These are phyloP conservation scores for Kwoniella shandongensis DNA, from an alignment of 768 basidiomycete species.

Conservation along the genomic window DNA sequence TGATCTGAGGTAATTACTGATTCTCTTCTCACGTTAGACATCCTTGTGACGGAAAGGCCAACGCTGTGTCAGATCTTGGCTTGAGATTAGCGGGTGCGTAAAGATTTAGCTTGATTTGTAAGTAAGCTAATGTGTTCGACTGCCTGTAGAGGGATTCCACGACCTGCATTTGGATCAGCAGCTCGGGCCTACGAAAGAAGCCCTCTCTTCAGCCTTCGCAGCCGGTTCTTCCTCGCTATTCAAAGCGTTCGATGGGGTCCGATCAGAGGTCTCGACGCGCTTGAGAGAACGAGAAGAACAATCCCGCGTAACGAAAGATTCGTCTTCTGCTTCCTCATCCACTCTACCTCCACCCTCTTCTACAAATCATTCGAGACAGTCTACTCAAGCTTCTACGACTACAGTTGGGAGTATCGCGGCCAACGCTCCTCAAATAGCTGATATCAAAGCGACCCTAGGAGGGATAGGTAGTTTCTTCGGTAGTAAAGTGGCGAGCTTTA, in stretches of 20 bases:
- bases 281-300: conserved; percentile 39
- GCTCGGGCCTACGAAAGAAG: conserved; percentile 88
- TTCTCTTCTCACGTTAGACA: too few relatives aligned
- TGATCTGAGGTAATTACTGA: too few relatives aligned
- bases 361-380: neutral
- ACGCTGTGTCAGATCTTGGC: conserved; percentile 85
- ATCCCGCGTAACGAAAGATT: neutral
- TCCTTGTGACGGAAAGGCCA: conserved; percentile 87
- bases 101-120: too few relatives aligned
- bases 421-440: conserved; percentile 27
- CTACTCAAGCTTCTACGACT: neutral
- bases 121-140: neutral
- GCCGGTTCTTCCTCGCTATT: conserved; percentile 70
- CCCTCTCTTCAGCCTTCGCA: conserved; percentile 77
- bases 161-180: conserved; percentile 91
- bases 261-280: conserved; percentile 56
- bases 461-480: conserved; percentile 52
- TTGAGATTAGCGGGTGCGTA: conserved; percentile 66
- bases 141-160: conserved; percentile 74
- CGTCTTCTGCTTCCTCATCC: neutral
- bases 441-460: conserved; percentile 46
- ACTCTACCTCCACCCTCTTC: conserved; percentile 1
- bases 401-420: neutral
- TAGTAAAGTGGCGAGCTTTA: conserved; percentile 35
- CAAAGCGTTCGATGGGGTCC: conserved; percentile 85